These are phyloP conservation scores for Plantago coronopus DNA, from an alignment of 305 asterid species.

Conservation along the genomic window DNA sequence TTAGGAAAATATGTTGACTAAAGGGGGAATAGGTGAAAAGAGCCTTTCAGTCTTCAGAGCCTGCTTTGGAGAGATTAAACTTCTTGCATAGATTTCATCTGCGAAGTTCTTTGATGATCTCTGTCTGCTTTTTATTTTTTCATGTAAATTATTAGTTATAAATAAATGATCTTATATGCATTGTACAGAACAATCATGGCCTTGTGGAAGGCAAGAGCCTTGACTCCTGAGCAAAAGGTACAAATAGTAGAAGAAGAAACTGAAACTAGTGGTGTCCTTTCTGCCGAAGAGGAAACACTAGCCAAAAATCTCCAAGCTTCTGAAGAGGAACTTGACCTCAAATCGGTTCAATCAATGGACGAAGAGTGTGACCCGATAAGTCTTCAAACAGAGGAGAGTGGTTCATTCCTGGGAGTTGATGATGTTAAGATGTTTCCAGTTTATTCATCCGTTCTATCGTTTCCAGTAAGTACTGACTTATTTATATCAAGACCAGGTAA, in stretches of 20 bases:
- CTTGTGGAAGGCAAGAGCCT: slow-evolving; percentile 83
- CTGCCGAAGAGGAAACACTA: slow-evolving; percentile 61
- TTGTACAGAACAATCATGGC: slow-evolving; percentile 83
- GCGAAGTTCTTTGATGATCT: too few species aligned
- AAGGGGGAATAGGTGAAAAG: too few species aligned
- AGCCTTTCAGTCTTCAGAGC: too few species aligned
- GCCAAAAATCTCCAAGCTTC: slow-evolving; percentile 40
- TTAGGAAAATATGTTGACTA: too few species aligned
- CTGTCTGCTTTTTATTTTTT: not conserved
- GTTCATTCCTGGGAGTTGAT: slow-evolving; percentile 55
- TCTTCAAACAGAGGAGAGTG: slow-evolving; percentile 68
- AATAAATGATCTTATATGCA: slow-evolving; percentile 16
- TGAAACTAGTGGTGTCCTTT: slow-evolving; percentile 50
- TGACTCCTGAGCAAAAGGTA: slow-evolving; percentile 92
- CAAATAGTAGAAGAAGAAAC: slow-evolving; percentile 77
- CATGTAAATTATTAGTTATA: not conserved
- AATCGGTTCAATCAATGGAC: slow-evolving; percentile 38
- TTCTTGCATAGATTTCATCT: too few species aligned
- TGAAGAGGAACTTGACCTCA: slow-evolving; percentile 58
- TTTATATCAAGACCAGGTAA: not conserved
- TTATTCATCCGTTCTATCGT: slow-evolving; percentile 69
- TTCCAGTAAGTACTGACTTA: slow-evolving; percentile 59
- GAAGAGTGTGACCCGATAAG: slow-evolving; percentile 61
- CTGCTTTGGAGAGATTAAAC: too few species aligned
- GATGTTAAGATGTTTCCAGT: slow-evolving; percentile 66